Percentiles rank a stretch among this genome's conserved stretches.
Evolutionary conservation across 169 alveolate species (phyloP).

Genomic region (Cryptosporidium sp.): DNA sequence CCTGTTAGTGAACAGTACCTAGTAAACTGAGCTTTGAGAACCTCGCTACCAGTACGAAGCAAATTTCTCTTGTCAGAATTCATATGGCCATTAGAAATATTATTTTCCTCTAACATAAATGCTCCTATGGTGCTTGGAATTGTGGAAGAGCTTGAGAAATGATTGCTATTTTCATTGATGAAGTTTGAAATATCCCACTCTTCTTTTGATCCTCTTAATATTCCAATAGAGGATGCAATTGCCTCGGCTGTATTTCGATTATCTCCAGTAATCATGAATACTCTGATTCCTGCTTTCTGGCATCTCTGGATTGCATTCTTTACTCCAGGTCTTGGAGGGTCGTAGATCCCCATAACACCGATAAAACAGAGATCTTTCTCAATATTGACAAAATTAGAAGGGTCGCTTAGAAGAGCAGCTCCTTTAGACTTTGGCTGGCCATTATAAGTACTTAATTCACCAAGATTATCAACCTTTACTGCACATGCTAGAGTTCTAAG

Average conservation of each 20-base stretch:
- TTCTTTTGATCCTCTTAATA: conserved; percentile 80
- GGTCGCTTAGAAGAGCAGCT: conserved; percentile 72
- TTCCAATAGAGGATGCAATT: conserved; percentile 95
- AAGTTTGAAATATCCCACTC: conserved; percentile 66
- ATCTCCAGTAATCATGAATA: conserved; percentile 99
- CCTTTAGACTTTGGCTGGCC: conserved; percentile 77
- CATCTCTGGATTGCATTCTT: conserved; percentile 92
- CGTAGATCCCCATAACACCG: conserved; percentile 97
- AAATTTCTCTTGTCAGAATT: conserved; percentile 10
- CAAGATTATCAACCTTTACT: conserved; percentile 76
- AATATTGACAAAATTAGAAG: conserved; percentile 83
- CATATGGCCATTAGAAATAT: background rate
- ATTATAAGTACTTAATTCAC: conserved; percentile 78
- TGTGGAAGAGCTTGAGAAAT: conserved; percentile 31
- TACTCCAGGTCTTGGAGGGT: conserved; percentile 98
- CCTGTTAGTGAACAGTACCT: conserved; percentile 92
- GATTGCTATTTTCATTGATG: background rate
- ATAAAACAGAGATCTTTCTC: conserved; percentile 92
- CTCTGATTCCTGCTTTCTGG: conserved; percentile 97
- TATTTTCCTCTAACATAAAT: conserved; percentile 44
- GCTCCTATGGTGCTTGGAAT: conserved; percentile 36
- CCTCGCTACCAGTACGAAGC: conserved; percentile 50
- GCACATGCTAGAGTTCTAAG: conserved; percentile 89
- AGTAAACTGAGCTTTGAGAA: conserved; percentile 43
- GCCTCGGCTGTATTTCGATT: conserved; percentile 98